These are phyloP conservation scores for Aegilops longissima DNA, from an alignment of 176 grass and related monocot genomes.

Conservation along the genomic window DNA sequence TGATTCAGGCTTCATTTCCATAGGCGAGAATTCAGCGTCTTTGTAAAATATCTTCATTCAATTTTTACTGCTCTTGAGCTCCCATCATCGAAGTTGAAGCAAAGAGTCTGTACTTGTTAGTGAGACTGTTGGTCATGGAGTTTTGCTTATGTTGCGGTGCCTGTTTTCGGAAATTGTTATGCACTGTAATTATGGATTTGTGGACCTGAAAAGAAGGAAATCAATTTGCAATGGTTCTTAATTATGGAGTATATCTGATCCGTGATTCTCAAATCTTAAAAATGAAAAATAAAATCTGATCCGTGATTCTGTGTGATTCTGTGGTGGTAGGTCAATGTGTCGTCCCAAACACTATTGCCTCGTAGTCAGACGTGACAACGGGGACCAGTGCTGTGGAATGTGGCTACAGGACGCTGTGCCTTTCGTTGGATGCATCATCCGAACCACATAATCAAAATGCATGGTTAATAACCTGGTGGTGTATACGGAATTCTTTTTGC, in stretches of 20 bases:
- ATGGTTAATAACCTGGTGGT: neutral
- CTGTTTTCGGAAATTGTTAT: slow-evolving; percentile 2
- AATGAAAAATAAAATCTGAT: neutral
- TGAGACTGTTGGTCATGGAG: neutral
- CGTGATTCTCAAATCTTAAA: neutral
- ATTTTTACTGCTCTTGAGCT: slow-evolving; percentile 30
- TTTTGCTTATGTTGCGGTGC: neutral
- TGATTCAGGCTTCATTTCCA: slow-evolving; percentile 36
- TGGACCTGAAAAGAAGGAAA: neutral
- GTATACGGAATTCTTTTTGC: neutral
- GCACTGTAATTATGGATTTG: neutral
- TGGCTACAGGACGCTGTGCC: neutral
- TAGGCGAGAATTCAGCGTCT: slow-evolving; percentile 19
- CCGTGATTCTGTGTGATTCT: neutral
- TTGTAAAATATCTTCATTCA: slow-evolving; percentile 52
- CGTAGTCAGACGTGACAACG: neutral
- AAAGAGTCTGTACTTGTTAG: neutral
- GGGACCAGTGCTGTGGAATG: neutral
- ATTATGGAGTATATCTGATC: neutral
- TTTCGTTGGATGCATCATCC: neutral
- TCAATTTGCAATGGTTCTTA: too few relatives aligned
- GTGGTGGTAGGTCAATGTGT: neutral
- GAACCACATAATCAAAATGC: neutral
- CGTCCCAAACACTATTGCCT: neutral
- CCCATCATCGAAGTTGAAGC: slow-evolving; percentile 29